Evolutionary conservation across 1,284 basidiomycete species (phyloP), one percentile per base, ranked within the genome.

Genomic region (Leccinum huronense): DNA sequence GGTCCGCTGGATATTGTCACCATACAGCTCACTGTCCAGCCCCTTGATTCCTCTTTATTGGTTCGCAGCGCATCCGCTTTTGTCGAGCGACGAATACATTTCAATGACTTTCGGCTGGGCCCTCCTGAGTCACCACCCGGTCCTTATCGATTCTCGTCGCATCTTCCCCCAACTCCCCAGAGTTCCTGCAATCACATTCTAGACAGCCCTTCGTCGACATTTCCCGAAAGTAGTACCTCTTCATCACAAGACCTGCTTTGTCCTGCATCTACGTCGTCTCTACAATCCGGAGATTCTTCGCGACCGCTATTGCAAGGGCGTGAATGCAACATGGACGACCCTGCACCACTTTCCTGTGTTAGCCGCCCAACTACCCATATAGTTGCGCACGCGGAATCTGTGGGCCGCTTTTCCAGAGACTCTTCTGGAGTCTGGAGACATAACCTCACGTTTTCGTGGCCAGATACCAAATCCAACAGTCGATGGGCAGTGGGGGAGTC

Each of bases 401-500:
- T 81, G 1, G 85, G 83, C 31, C 77, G 79, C 40, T 88, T 90
- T 71, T 70, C 80, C 54, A 81, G 78, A 60, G 84, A 88, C 69
- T 72, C 77, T 2, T 75, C 80, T 58, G 87, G 87, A 53, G 74
- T 85, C 9, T 90, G 84, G 83, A 80, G 76, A 58, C 86, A 87
- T 73, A 87, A 83, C 3, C 75, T 91, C 54, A 85, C 86, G 8
- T 75, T 91, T 45, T 87, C 88, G 68, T 90, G 90, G 86, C 90
- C 90, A 7, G 81, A 84, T 53, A 75, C 82, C 59, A 89, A 87
- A 70, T 85, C 88, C 8, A 82, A 82, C 63, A 84, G 82, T 69
- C 84, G 88, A 31, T 93, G 90, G 90, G 84, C 89, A 9, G 82
- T 90, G 64, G 90, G 90, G 16, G 90, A 92, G 77, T 88, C 88